Evolutionary conservation across 2,329 filamentous ascomycete species (phyloP), one percentile per base, ranked within the genome.

Genomic region (Epichloe glyceriae): DNA sequence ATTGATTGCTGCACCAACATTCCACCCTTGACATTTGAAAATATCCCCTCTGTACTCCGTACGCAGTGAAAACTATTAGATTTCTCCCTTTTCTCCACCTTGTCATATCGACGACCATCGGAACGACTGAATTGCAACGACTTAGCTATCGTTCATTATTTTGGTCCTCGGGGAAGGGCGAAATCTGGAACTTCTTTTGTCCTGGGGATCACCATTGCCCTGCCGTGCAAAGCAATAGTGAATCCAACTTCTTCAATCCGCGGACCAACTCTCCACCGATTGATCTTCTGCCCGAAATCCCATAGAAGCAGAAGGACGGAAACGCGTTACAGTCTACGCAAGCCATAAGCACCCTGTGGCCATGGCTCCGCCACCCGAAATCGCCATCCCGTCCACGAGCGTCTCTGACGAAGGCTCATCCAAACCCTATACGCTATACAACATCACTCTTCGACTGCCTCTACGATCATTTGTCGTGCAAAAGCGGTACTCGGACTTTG

Each of bases 401-500:
- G 67, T 79, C 52, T 73, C 75, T 49, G 70, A 74, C 52, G 72
- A 73, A 55, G 64, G 61, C 54, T 61, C 65, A 5, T 71, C 74
- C 55, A 87, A 88, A 60, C 75, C 83, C 0, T 88, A 81, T 66
- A 90, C 86, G 0, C 76, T 84, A 56, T 91, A 90, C 72, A 86
- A 87, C 65, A 83, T 90, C 65, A 82, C 80, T 20, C 74, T 93
- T 53, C 82, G 85, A 47, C 80, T 89, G 1, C 86, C 87, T 0
- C 76, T 91, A 14, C 81, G 85, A 46, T 85, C 85, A 4, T 86
- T 84, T 59, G 83, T 85, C 56, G 74, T 89, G 5, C 80, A 83
- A 61, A 91, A 90, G 67, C 85, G 87, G 60, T 94, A 91, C 72
- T 88, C 83, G 49, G 87, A 93, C 63, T 93, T 93, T 62, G 71